phyloP scores from a whole-genome alignment of 2,329 filamentous ascomycete species.

The Pseudopithomyces chartarum region DNA sequence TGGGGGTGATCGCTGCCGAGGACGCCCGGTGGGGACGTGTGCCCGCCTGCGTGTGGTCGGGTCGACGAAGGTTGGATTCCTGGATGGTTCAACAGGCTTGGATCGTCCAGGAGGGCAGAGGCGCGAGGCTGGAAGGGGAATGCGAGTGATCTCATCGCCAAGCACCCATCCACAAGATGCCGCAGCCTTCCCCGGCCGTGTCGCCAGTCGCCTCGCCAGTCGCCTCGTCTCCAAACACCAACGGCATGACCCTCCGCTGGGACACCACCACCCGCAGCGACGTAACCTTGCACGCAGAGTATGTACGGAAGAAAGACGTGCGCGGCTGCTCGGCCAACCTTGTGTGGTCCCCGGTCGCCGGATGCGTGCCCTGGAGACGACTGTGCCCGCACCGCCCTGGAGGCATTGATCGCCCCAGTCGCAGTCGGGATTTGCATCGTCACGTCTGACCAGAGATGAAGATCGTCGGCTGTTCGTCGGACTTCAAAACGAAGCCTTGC shows the following conservation, averaged over 20 bases:
- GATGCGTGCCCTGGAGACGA: neutral
- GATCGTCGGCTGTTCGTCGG: slow-evolving; percentile 19
- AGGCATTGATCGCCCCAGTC: slow-evolving; percentile 31
- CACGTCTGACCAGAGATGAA: slow-evolving; percentile 25
- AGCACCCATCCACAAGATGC: neutral
- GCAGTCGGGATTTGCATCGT: slow-evolving; percentile 20
- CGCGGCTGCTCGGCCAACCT: neutral
- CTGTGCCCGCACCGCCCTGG: neutral
- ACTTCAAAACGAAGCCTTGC: slow-evolving; percentile 13
- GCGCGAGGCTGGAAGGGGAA: slow-evolving; percentile 5
- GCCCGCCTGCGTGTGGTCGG: neutral
- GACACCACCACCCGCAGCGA: neutral
- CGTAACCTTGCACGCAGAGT: too few species aligned
- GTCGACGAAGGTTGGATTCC: neutral
- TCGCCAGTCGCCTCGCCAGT: slow-evolving; percentile 5
- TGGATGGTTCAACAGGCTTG: too few species aligned
- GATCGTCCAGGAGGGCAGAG: neutral
- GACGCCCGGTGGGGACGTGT: neutral
- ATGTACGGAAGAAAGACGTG: too few species aligned
- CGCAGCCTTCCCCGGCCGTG: neutral
- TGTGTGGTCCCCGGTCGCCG: neutral
- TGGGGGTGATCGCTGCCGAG: slow-evolving; percentile 5
- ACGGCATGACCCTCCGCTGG: slow-evolving; percentile 2
- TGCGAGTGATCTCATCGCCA: slow-evolving; percentile 12
- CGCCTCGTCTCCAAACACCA: slow-evolving; percentile 11